A percentile compares a stretch with the other conserved stretches of the same genome.
Conservation (phyloP, 305 asterid genomes). For the Fraxinus latifolia region DNA sequence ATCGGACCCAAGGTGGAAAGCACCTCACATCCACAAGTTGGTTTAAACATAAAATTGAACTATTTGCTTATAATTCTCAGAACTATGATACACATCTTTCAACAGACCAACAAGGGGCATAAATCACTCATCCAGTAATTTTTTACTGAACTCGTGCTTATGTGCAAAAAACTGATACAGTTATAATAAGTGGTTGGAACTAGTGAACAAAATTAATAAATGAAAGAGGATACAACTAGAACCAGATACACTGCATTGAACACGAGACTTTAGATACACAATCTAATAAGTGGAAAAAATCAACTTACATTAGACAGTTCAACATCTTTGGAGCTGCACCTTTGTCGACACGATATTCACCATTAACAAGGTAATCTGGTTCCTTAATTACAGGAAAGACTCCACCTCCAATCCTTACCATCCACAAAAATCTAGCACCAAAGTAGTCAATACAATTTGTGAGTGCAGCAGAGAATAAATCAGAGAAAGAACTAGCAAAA, state of each 20-base stretch:
- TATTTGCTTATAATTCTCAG: neutral
- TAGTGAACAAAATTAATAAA: neutral
- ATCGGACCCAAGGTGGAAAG: neutral
- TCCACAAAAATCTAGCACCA: slow-evolving; percentile 83
- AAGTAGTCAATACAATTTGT: slow-evolving; percentile 25
- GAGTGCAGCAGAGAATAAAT: slow-evolving; percentile 8
- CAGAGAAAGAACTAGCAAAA: neutral
- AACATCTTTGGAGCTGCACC: slow-evolving; percentile 98
- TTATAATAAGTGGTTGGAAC: neutral
- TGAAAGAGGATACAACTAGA: neutral
- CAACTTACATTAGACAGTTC: slow-evolving; percentile 94
- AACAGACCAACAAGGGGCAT: neutral
- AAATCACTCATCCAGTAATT: neutral
- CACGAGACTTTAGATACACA: neutral
- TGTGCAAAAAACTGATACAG: neutral
- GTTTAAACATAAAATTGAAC: neutral
- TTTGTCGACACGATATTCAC: slow-evolving; percentile 96
- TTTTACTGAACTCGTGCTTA: neutral
- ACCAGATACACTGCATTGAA: neutral
- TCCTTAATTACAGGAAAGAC: slow-evolving; percentile 96
- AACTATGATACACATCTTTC: neutral
- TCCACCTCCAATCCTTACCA: slow-evolving; percentile 99
- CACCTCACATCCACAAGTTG: neutral
- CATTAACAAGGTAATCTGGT: slow-evolving; percentile 97
- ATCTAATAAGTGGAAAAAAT: neutral